Base-by-base conservation (phyloP, 2,329 filamentous ascomycete species). In the Zalaria sp. region DNA sequence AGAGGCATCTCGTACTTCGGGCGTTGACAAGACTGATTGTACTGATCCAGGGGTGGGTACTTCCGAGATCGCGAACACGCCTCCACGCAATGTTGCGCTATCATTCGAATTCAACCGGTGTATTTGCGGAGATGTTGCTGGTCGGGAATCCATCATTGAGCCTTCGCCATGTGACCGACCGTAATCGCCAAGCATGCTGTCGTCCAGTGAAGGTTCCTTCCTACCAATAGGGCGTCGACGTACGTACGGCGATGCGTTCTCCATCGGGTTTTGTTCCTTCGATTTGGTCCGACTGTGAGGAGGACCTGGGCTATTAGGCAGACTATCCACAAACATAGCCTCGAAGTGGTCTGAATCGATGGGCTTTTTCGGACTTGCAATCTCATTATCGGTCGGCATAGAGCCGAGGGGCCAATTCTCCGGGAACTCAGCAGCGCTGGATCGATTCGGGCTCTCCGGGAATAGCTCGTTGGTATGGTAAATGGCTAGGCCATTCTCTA, bases 301-400 rank as follows among this genome's bases (percentile, higher is more conserved):
- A 11, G 39, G 35, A 8, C 27, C 10, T 9, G 46, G 46, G 10
- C 43, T 48, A 7, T 42, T 39, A 1, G 54, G 57, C 6, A 60
- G 40, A 38, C 49, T 55, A 27, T 54, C 46, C 5, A 60, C 51
- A 41, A 59, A 59, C 41, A 54, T 51, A 25, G 47, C 49, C 27
- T 60, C 52, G 34, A 59, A 60, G 5, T 41, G 46, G 43, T 59
- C 52, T 6, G 52, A 54, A 28, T 48, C 49, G 27, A 59, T 45
- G 5, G 54, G 42, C 6, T 44, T 35, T 5, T 40, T 44, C 2
- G 51, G 50, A 18, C 46, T 51, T 7, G 39, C 41, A 8, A 46
- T 46, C 29, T 47, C 43, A 6, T 46, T 40, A 26, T 32, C 41
- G 26, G 37, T 18, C 25, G n/a, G 40, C 11, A 29, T 32, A 9